A percentile compares a stretch with the other conserved stretches of the same genome.
phyloP scores from a whole-genome alignment of 1,139 yeast species.

The Candida labiduridarum region DNA sequence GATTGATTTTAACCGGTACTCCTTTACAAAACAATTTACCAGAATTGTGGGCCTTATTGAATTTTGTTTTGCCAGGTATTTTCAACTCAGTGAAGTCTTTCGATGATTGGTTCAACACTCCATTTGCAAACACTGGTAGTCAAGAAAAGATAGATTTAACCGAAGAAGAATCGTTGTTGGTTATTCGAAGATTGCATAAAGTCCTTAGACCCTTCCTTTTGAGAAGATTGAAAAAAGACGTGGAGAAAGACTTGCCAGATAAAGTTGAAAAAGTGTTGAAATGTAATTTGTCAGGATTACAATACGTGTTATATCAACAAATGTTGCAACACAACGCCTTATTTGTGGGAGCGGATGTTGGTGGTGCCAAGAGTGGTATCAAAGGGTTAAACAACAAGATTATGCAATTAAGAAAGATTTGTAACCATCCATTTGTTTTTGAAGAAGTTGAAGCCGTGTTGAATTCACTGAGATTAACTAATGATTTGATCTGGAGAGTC shows the following conservation, averaged over 20 bases:
- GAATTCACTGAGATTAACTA: constrained; percentile 72
- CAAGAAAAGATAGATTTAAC: constrained; percentile 78
- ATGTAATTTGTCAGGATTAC: constrained; percentile 91
- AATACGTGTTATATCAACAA: constrained; percentile 74
- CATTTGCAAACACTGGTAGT: constrained; percentile 80
- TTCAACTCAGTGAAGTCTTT: constrained; percentile 84
- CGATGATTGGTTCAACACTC: constrained; percentile 88
- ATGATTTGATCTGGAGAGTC: constrained; percentile 73
- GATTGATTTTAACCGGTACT: constrained; percentile 84
- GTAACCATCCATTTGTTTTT: constrained; percentile 97
- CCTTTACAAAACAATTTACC: constrained; percentile 85
- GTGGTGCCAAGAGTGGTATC: constrained; percentile 53
- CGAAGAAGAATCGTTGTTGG: constrained; percentile 92
- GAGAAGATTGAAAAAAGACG: constrained; percentile 95
- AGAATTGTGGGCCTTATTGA: constrained; percentile 81
- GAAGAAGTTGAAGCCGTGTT: constrained; percentile 90
- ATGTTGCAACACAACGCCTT: constrained; percentile 73
- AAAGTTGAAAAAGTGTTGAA: constrained; percentile 94
- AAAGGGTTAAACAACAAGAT: constrained; percentile 89
- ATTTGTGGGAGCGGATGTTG: constrained; percentile 40
- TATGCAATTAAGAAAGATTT: constrained; percentile 94
- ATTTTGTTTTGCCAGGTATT: constrained; percentile 77
- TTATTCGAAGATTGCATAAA: constrained; percentile 93
- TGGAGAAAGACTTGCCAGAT: constrained; percentile 93
- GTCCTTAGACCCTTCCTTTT: constrained; percentile 92